A percentile compares a stretch with the other conserved stretches of the same genome.
phyloP scores from a whole-genome alignment of 805 yeast species.

The Lipomyces starkeyi region DNA sequence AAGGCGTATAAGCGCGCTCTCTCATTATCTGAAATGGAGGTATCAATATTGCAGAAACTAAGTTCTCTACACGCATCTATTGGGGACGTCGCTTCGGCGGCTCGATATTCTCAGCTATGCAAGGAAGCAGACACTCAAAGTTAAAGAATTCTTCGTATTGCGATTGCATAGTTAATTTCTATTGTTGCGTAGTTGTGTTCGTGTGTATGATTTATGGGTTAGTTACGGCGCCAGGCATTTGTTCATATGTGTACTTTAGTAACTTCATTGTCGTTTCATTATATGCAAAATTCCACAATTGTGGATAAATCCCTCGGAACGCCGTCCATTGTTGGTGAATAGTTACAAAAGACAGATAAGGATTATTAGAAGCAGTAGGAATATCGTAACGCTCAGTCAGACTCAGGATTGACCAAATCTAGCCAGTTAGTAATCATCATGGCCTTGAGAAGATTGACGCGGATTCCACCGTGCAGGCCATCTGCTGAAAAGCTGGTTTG shows the following conservation, averaged over 20 bases:
- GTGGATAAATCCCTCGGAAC: neutral
- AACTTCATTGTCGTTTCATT: neutral
- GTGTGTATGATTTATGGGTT: neutral
- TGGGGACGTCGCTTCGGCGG: conserved; percentile 60
- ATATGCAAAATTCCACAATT: neutral
- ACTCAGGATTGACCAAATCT: conserved; percentile 18
- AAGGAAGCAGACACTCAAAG: conserved; percentile 74
- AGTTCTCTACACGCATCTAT: conserved; percentile 69
- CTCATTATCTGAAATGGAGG: conserved; percentile 60
- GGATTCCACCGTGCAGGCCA: conserved; percentile 26
- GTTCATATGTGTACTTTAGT: conserved; percentile 4
- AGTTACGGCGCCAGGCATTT: conserved; percentile 1
- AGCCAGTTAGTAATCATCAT: conserved; percentile 37
- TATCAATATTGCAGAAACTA: conserved; percentile 64
- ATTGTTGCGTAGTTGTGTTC: neutral
- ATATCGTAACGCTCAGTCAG: conserved; percentile 62
- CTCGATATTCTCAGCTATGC: conserved; percentile 68
- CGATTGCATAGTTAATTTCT: neutral
- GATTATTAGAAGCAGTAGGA: conserved; percentile 60
- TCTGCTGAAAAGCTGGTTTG: conserved; percentile 27
- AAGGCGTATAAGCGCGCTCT: conserved; percentile 83
- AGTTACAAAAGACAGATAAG: conserved; percentile 30
- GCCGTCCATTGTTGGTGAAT: neutral
- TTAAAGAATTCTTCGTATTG: conserved; percentile 40
- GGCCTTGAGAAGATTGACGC: conserved; percentile 30